Percentiles rank a stretch among this genome's conserved stretches.
These are phyloP conservation scores for Pichia nanzhaoensis DNA, from an alignment of 805 yeast species.

Conservation along the genomic window DNA sequence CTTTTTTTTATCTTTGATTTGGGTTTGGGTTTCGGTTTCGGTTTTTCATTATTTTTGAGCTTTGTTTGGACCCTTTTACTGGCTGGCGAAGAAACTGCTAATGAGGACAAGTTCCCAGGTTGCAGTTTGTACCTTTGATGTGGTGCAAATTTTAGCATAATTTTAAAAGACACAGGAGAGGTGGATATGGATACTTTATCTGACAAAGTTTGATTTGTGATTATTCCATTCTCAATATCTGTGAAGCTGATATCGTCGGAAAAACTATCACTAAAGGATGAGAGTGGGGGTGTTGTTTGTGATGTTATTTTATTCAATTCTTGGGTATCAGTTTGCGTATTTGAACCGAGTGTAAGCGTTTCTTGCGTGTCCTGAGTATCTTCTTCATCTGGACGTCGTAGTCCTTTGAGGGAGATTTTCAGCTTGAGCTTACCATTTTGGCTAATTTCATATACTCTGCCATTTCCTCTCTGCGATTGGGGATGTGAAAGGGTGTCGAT, in stretches of 20 bases:
- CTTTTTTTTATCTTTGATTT: slow-evolving; percentile 7
- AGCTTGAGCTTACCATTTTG: slow-evolving; percentile 6
- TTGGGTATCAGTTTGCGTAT: background rate
- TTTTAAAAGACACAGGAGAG: background rate
- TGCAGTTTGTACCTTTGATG: background rate
- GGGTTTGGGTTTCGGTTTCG: background rate
- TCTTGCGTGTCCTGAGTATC: background rate
- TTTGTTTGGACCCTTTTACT: background rate
- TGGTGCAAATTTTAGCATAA: background rate
- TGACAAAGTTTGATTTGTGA: background rate
- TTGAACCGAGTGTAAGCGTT: too few species aligned
- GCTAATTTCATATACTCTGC: slow-evolving; percentile 4
- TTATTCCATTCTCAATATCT: background rate
- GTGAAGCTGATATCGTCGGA: slow-evolving; percentile 7
- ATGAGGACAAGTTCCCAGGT: background rate
- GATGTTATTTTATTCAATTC: background rate
- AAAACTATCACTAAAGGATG: background rate
- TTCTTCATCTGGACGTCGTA: background rate
- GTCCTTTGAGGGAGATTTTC: slow-evolving; percentile 8
- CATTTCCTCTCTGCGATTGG: background rate
- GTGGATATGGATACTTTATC: background rate
- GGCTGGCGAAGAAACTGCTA: background rate
- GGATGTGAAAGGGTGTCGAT: background rate
- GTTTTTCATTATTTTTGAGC: background rate
- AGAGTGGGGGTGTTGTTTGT: background rate